phyloP scores from a whole-genome alignment of 129 eudicot species.

The Helichrysum umbraculigerum region DNA sequence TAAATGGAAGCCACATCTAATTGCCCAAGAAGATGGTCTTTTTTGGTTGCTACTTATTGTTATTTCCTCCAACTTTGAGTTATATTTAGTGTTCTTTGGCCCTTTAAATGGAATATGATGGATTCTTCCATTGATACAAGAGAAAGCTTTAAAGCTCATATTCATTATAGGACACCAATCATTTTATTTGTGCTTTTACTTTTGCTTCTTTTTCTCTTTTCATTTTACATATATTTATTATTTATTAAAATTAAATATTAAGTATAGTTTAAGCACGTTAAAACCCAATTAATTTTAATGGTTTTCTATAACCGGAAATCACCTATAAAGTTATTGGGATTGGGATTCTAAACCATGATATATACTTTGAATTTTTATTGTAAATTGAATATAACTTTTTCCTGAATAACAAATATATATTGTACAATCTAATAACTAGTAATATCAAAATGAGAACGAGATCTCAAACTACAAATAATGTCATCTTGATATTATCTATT shows the following conservation, averaged over 20 bases:
- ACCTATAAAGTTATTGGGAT: neutral
- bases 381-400: neutral
- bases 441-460: neutral
- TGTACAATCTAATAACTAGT: too few species aligned
- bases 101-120: slow-evolving; percentile 13
- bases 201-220: slow-evolving; percentile 11
- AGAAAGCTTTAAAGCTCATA: slow-evolving; percentile 21
- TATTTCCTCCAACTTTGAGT: slow-evolving; percentile 14
- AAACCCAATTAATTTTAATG: neutral
- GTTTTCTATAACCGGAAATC: neutral
- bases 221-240: neutral
- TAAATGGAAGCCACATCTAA: slow-evolving; percentile 17
- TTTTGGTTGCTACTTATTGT: slow-evolving; percentile 15
- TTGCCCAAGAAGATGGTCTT: slow-evolving; percentile 17
- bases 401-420: neutral
- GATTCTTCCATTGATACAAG: slow-evolving; percentile 17
- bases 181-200: slow-evolving; percentile 21
- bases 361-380: too few species aligned
- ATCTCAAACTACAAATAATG: too few species aligned
- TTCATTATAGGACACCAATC: slow-evolving; percentile 18
- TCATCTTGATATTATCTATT: too few species aligned
- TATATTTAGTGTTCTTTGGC: slow-evolving; percentile 4
- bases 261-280: neutral
- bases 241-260: too few species aligned
- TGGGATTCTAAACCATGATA: too few species aligned